These are phyloP conservation scores for Anastatica hierochuntica DNA, from an alignment of 345 rosid species.

Conservation along the genomic window DNA sequence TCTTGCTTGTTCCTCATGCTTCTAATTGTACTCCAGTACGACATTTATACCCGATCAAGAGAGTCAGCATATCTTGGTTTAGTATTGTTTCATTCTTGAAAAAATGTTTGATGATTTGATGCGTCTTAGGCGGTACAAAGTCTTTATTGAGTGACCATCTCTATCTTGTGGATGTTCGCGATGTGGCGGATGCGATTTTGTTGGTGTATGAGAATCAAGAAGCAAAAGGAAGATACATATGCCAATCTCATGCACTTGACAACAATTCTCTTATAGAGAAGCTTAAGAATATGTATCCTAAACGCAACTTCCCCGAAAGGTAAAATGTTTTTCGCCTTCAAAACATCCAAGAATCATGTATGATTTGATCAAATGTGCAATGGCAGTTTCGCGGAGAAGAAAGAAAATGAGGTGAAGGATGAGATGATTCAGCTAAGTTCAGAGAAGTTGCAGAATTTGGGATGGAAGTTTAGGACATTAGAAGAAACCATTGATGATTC, in stretches of 20 bases:
- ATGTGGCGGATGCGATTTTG: constrained; percentile 37
- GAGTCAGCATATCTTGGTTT: neutral
- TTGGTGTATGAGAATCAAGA: constrained; percentile 34
- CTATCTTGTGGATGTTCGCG: constrained; percentile 41
- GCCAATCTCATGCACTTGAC: constrained; percentile 27
- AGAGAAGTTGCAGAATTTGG: constrained; percentile 34
- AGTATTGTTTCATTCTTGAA: neutral
- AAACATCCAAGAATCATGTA: neutral
- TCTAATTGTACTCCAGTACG: too few species aligned
- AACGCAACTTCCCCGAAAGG: constrained; percentile 34
- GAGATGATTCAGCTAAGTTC: constrained; percentile 18
- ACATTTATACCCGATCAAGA: too few species aligned
- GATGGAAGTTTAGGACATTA: constrained; percentile 41
- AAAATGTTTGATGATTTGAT: constrained; percentile 7
- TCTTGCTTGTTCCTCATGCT: too few species aligned
- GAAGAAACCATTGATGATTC: constrained; percentile 36
- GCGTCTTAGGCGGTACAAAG: constrained; percentile 27
- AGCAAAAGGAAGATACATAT: constrained; percentile 40
- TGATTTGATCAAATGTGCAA: neutral
- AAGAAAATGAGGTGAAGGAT: constrained; percentile 11
- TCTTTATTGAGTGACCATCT: constrained; percentile 21
- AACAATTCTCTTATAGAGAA: constrained; percentile 24
- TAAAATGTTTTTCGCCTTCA: neutral
- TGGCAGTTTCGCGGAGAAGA: constrained; percentile 16
- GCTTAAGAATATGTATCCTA: constrained; percentile 31